Conservation (phyloP, 148 eudicot species). For the Rhododendron ovatum region DNA sequence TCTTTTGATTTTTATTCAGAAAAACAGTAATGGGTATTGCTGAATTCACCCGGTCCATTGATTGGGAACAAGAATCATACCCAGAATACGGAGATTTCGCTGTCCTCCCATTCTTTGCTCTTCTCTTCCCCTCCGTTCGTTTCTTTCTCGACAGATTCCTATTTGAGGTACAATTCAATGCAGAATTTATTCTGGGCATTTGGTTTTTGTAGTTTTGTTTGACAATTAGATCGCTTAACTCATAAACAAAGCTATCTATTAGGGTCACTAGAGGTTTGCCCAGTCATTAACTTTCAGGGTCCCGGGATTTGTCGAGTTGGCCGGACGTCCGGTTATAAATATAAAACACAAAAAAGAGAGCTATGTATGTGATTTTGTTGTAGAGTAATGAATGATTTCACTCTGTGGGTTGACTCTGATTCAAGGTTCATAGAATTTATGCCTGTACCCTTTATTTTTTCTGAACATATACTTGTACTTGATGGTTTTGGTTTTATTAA, state of each 20-base stretch:
- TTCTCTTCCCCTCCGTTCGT: constrained; percentile 52
- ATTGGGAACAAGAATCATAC: constrained; percentile 53
- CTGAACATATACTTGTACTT: neutral
- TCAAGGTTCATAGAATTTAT: neutral
- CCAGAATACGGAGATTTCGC: constrained; percentile 43
- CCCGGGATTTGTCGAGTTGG: neutral
- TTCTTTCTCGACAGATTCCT: constrained; percentile 58
- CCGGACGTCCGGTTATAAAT: neutral
- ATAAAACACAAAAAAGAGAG: too few species aligned
- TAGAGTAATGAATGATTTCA: neutral
- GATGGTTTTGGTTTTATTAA: neutral
- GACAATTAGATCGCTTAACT: neutral
- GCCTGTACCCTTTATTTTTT: neutral
- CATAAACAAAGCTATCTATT: neutral
- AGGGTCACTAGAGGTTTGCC: too few species aligned
- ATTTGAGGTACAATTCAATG: constrained; percentile 38
- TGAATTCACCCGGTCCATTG: constrained; percentile 20
- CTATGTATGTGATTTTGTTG: neutral
- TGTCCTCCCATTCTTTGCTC: constrained; percentile 43
- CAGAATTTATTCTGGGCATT: neutral
- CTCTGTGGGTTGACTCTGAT: neutral
- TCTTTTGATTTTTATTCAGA: neutral
- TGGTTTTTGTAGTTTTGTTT: neutral
- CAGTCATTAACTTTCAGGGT: neutral
- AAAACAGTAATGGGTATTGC: constrained; percentile 11